Evolutionary conservation across 1,284 basidiomycete species (phyloP), one percentile per base, ranked within the genome.

Genomic region (Neonothopanus nambi): DNA sequence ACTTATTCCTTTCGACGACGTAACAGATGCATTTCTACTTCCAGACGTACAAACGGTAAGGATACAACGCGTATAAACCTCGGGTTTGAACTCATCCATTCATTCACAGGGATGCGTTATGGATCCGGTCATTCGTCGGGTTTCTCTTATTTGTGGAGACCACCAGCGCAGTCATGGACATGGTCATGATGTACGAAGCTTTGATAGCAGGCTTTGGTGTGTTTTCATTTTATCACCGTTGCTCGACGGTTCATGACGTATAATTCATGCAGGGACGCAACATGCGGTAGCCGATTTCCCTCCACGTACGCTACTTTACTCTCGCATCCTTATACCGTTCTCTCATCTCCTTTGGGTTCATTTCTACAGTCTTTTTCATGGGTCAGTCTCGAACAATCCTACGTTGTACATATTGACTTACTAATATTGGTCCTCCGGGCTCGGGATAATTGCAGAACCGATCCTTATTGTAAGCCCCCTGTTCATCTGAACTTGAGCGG

Each of bases 181-280:
- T 75, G 42, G 70, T 64, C 4, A 68, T 79, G 63, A 70, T 80
- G 57, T 80, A 74, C 44, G 68, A 79, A 54, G 75, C 78, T 8
- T 66, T 79, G 8, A 72, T 79, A 30, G 41, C 69, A 23, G 60
- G 70, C 36, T 77, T 72, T 48, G 75, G 77, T 75, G 38, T 13
- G 68, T 59, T 6, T n/a, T 33, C 36, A 15, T 33, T 23, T 11
- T 9, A 33, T 37, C 21, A 5, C 21, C 7, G 40, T 23, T n/a
- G n/a, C n/a, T n/a, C 24, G 24, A 23, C 21, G 30, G 21, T n/a
- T 26, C 21, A 45, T 13, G 35, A 48, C 37, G 24, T 15, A 41
- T 30, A 26, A 21, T 37, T 5, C 38, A 38, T 20, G 7, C 30
- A 64, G 59, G 64, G 36, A 60, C 65, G 45, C 42, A 57, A 15